A percentile compares a stretch with the other conserved stretches of the same genome.
Conservation (phyloP, 176 grass and related monocot species). For the Bromus sterilis region DNA sequence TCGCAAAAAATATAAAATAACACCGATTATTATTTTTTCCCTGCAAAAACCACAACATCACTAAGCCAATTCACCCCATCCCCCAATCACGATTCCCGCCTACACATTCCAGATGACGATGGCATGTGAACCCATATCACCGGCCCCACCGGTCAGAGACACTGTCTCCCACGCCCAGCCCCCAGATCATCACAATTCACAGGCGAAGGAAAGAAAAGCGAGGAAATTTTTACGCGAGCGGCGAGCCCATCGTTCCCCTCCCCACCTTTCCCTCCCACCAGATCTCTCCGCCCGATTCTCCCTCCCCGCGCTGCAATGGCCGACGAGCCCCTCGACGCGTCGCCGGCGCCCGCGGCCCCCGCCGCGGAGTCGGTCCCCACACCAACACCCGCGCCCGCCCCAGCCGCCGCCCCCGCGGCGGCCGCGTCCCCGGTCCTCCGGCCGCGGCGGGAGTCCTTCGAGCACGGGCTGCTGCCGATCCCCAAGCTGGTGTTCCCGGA, state of each 20-base stretch:
- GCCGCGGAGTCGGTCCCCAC: not conserved
- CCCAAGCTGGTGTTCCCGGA: constrained; percentile 83
- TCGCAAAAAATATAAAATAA: no score
- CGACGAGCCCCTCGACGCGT: constrained; percentile 6
- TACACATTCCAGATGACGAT: not conserved
- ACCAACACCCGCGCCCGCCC: not conserved
- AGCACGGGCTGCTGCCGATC: constrained; percentile 86
- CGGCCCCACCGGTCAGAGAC: not conserved
- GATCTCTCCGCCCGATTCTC: constrained; percentile 18
- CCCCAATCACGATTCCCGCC: no score
- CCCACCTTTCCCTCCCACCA: constrained; percentile 11
- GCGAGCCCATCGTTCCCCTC: not conserved
- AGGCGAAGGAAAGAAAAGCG: not conserved
- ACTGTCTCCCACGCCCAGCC: not conserved
- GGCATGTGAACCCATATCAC: not conserved
- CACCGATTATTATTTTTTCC: no score
- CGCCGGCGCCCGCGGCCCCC: constrained; percentile 4
- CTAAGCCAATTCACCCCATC: no score
- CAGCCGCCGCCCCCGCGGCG: not conserved
- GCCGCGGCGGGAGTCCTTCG: constrained; percentile 86
- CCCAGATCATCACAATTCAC: not conserved
- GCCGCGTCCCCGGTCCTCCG: constrained; percentile 29
- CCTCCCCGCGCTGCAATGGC: constrained; percentile 19
- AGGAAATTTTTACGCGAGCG: not conserved
- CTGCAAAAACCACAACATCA: no score